Evolutionary conservation across 352 stramenopile genomes (phyloP), one percentile per base, ranked within the genome.

Genomic region (Pythium myriotylum): DNA sequence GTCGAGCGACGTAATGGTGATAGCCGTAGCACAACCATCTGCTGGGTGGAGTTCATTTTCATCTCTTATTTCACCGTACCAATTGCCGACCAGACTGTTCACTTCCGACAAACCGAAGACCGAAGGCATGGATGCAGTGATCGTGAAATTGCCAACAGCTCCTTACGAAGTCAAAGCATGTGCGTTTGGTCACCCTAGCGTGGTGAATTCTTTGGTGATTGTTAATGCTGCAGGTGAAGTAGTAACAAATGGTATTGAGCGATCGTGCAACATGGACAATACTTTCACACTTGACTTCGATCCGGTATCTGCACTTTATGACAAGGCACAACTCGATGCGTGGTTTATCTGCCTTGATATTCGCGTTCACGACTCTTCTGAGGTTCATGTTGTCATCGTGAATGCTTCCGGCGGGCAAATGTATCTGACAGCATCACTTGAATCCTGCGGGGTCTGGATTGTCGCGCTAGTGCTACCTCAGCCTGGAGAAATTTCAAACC

Each of bases 1-100:
- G 81, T 54, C 62, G 13, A 62, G 68, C 2, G 70, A 85, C 33
- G 69, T 91, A 43, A 43, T 84, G 19, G 39, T 91, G 24, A 8
- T 35, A 0, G 33, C 37, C 1, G 43, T 50, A 13, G 35, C 24
- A 1, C 22, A 71, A 0, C 3, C 59, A 3, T 65, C 54, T 0
- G 58, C 41, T 19, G 69, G 61, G 1, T 74, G 78, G 35, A 59
- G 54, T 3, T 59, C 71, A 4, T 91, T 77, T 47, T 85, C 77
- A 1, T 63, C 42, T 2, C 65, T 88, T 9, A 54, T 84, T 6
- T 17, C 41, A 6, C 46, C 49, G 22, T 10, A 35, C 5, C 29
- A 10, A 10, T 10, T 35, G 29, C 29, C 10, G 10, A 10, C 40
- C 39, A 16, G n/a, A 16, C 7, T 20, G 37, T 43, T 14, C 13